Conservation (phyloP, 1,284 basidiomycete species). For the Malassezia psittaci region DNA sequence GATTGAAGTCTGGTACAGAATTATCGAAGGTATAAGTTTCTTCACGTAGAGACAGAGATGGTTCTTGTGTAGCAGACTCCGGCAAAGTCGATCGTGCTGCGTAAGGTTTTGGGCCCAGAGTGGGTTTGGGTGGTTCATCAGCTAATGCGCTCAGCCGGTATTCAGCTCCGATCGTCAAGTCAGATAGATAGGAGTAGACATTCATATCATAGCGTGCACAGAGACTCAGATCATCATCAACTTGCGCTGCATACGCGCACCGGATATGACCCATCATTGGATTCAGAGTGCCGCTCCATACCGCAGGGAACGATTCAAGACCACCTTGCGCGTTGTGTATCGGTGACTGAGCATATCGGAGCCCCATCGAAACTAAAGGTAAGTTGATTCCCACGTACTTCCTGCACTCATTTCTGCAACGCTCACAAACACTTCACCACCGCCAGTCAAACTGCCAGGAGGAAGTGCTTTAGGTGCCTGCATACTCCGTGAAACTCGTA, state of each 20-base stretch:
- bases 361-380: slow-evolving; percentile 70
- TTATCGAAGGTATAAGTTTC: background rate
- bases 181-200: slow-evolving; percentile 89
- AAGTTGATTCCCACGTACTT: slow-evolving; percentile 51
- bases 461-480: background rate
- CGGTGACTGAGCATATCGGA: slow-evolving; percentile 74
- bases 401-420: slow-evolving; percentile 85
- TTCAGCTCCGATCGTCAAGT: slow-evolving; percentile 66
- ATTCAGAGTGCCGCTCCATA: slow-evolving; percentile 85
- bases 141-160: slow-evolving; percentile 27
- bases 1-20: too few species aligned
- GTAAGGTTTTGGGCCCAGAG: background rate
- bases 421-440: slow-evolving; percentile 87
- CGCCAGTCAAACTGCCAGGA: slow-evolving; percentile 58
- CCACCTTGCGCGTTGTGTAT: background rate
- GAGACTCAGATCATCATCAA: slow-evolving; percentile 73
- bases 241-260: slow-evolving; percentile 76
- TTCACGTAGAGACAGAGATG: slow-evolving; percentile 16
- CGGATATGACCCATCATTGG: slow-evolving; percentile 92
- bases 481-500: slow-evolving; percentile 57
- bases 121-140: background rate
- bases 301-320: slow-evolving; percentile 57
- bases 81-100: slow-evolving; percentile 5
- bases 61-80: background rate
- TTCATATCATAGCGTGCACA: slow-evolving; percentile 93